Conservation (phyloP, 257 asterid genomes). For the Phtheirospermum japonicum region DNA sequence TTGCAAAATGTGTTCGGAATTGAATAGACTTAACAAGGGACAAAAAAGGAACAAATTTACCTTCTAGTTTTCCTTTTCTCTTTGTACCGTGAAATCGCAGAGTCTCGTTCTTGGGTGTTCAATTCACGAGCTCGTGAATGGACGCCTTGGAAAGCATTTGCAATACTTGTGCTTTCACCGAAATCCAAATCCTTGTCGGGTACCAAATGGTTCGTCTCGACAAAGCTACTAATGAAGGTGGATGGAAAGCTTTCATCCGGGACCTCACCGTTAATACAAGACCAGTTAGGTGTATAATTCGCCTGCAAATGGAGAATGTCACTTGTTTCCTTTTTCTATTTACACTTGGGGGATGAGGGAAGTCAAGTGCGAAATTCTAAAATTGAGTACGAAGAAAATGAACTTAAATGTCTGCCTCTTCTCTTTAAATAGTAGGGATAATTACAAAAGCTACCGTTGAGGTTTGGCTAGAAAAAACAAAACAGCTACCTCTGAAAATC, state of each 20-base stretch:
- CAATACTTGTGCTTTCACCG: slow-evolving; percentile 36
- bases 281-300: slow-evolving; percentile 37
- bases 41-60: slow-evolving; percentile 32
- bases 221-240: slow-evolving; percentile 34
- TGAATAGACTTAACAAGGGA: not conserved
- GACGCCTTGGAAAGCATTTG: slow-evolving; percentile 40
- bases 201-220: slow-evolving; percentile 51
- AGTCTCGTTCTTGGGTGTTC: slow-evolving; percentile 78
- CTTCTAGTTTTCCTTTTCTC: slow-evolving; percentile 91
- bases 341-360: no score
- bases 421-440: no score
- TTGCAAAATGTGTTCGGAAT: no score
- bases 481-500: no score
- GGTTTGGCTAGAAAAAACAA: no score
- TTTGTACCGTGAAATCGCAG: slow-evolving; percentile 83
- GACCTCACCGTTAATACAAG: slow-evolving; percentile 31
- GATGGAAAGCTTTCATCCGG: slow-evolving; percentile 51
- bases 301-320: slow-evolving; percentile 44
- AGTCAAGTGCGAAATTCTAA: no score
- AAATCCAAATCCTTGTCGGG: slow-evolving; percentile 56
- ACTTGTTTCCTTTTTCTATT: not conserved
- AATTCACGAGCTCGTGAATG: slow-evolving; percentile 39
- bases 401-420: no score
- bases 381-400: no score
- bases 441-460: not conserved